Conservation (phyloP, 129 eudicot genomes). For the Pseudognaphalium luteoalbum region DNA sequence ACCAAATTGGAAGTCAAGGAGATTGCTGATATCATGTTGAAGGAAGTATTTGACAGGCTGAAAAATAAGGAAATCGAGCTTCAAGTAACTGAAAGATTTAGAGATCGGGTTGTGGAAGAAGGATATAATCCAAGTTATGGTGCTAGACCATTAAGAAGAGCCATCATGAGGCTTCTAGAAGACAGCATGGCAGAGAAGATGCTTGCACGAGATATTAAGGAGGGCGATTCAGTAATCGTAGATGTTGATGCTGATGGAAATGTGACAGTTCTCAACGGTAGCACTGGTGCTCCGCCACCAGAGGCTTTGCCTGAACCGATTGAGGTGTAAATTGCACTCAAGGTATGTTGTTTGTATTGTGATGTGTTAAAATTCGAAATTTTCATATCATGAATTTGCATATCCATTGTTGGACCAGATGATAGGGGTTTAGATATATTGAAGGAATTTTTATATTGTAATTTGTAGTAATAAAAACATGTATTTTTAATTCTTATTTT, state of each 20-base stretch:
- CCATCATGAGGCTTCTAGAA: slow-evolving; percentile 84
- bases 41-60: slow-evolving; percentile 79
- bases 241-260: slow-evolving; percentile 81
- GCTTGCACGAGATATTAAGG: slow-evolving; percentile 80
- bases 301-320: slow-evolving; percentile 65
- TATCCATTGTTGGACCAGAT: slow-evolving; percentile 23
- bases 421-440: slow-evolving; percentile 10
- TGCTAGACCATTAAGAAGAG: slow-evolving; percentile 80
- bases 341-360: slow-evolving; percentile 31
- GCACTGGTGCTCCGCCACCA: slow-evolving; percentile 65
- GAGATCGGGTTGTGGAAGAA: slow-evolving; percentile 73
- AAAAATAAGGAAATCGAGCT: slow-evolving; percentile 64
- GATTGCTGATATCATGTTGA: slow-evolving; percentile 84
- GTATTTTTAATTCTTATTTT: background rate
- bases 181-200: slow-evolving; percentile 95
- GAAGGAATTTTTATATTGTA: slow-evolving; percentile 3
- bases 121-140: slow-evolving; percentile 91
- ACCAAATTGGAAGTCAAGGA: slow-evolving; percentile 82
- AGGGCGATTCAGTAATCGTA: slow-evolving; percentile 81
- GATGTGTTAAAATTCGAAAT: slow-evolving; percentile 24
- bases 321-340: slow-evolving; percentile 33
- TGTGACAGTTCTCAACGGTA: slow-evolving; percentile 71
- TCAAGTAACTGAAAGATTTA: slow-evolving; percentile 79
- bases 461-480: slow-evolving; percentile 22
- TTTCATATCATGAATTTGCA: slow-evolving; percentile 25